These are phyloP conservation scores for Oxyria digyna DNA, from an alignment of 148 eudicot genomes.

Conservation along the genomic window DNA sequence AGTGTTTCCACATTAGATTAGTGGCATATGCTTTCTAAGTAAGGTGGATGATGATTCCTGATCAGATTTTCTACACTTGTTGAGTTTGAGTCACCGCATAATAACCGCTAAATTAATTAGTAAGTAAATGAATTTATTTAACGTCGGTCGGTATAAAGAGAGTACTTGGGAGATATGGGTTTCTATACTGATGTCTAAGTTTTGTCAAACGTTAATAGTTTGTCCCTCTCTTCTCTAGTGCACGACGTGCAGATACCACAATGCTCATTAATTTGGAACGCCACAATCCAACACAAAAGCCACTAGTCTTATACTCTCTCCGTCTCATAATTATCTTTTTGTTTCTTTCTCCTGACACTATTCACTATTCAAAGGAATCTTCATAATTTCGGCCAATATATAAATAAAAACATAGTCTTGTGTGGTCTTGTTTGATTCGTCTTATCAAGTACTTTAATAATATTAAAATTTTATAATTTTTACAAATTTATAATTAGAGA, in stretches of 20 bases:
- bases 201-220: not conserved
- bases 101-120: not conserved
- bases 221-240: conserved; percentile 2
- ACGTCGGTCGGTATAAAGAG: not conserved
- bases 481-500: no score
- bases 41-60: not conserved
- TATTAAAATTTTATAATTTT: no score
- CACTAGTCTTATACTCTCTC: no score
- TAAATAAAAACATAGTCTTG: no score
- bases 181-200: conserved; percentile 4
- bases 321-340: no score
- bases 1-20: not conserved
- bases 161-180: conserved; percentile 1
- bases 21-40: not conserved
- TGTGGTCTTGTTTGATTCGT: no score
- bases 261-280: no score
- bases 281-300: no score
- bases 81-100: not conserved
- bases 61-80: not conserved
- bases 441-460: no score
- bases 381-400: no score
- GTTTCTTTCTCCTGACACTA: no score
- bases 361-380: no score
- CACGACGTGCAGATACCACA: not conserved
- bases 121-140: not conserved